phyloP scores from a whole-genome alignment of 2,329 filamentous ascomycete species.

The Microsporum audouinii region DNA sequence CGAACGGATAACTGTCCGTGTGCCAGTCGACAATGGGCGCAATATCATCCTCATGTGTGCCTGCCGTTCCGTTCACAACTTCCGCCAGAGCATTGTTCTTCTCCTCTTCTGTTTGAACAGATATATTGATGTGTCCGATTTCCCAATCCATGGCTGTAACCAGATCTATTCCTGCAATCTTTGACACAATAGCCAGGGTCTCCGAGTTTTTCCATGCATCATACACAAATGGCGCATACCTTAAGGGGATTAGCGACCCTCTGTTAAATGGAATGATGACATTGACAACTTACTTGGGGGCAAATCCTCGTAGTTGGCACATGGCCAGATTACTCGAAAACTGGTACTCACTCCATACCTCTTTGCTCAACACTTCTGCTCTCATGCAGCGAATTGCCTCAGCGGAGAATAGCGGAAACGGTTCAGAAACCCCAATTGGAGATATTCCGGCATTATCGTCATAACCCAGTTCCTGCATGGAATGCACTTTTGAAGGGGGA shows the following conservation, averaged over 20 bases:
- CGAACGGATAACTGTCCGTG: constrained; percentile 54
- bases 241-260: constrained; percentile 18
- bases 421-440: constrained; percentile 51
- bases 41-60: constrained; percentile 38
- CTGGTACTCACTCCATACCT: constrained; percentile 46
- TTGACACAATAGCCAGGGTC: constrained; percentile 38
- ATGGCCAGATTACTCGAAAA: constrained; percentile 49
- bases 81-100: constrained; percentile 34
- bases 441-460: constrained; percentile 48
- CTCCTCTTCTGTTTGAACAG: constrained; percentile 40
- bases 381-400: constrained; percentile 53
- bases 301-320: constrained; percentile 46
- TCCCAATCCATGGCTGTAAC: constrained; percentile 45
- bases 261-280: not conserved
- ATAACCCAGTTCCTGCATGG: constrained; percentile 52
- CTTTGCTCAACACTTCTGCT: constrained; percentile 47
- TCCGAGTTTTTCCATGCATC: constrained; percentile 48
- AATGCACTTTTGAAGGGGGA: constrained; percentile 41
- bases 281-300: constrained; percentile 38
- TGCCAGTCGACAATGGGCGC: constrained; percentile 53
- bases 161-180: constrained; percentile 45
- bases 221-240: constrained; percentile 54
- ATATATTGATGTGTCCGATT: constrained; percentile 46
- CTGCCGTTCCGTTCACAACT: constrained; percentile 31
- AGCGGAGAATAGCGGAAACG: constrained; percentile 51